Conservation (phyloP, 768 basidiomycete genomes). For the Xerocomellus intermedius region DNA sequence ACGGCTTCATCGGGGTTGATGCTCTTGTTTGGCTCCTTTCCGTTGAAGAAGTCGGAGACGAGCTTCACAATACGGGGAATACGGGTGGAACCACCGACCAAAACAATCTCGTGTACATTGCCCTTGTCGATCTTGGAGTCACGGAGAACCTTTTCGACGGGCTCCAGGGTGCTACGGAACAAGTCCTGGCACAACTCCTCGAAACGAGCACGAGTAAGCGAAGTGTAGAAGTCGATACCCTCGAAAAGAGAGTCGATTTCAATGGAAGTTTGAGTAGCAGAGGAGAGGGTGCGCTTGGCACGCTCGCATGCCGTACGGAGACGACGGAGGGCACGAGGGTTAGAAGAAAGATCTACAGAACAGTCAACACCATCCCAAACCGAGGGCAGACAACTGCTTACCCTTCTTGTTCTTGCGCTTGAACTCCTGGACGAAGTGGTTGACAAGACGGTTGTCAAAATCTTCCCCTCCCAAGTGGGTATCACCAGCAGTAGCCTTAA, state of each 20-base stretch:
- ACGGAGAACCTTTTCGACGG: slow-evolving; percentile 96
- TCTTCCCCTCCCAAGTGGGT: slow-evolving; percentile 98
- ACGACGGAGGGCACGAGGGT: slow-evolving; percentile 94
- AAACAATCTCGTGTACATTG: slow-evolving; percentile 94
- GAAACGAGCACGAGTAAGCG: slow-evolving; percentile 96
- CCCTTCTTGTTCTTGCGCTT: slow-evolving; percentile 98
- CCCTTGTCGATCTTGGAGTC: slow-evolving; percentile 98
- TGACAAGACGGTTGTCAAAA: slow-evolving; percentile 97
- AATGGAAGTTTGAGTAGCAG: slow-evolving; percentile 93
- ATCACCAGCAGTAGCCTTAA: slow-evolving; percentile 97
- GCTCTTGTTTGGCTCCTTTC: slow-evolving; percentile 98
- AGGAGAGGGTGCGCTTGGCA: slow-evolving; percentile 97
- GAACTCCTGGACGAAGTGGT: slow-evolving; percentile 96
- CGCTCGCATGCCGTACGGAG: slow-evolving; percentile 97
- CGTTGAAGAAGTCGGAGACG: slow-evolving; percentile 97
- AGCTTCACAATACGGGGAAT: slow-evolving; percentile 97
- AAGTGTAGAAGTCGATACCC: slow-evolving; percentile 98
- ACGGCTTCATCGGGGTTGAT: slow-evolving; percentile 99
- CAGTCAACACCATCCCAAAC: slow-evolving; percentile 6
- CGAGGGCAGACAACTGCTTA: slow-evolving; percentile 24
- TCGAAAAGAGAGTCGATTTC: slow-evolving; percentile 98
- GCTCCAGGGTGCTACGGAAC: slow-evolving; percentile 90
- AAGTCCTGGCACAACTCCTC: slow-evolving; percentile 95
- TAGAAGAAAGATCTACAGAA: slow-evolving; percentile 72
- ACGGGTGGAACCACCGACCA: slow-evolving; percentile 98